phyloP scores from a whole-genome alignment of 2,329 filamentous ascomycete species.

The Ophiosphaerella korrae region DNA sequence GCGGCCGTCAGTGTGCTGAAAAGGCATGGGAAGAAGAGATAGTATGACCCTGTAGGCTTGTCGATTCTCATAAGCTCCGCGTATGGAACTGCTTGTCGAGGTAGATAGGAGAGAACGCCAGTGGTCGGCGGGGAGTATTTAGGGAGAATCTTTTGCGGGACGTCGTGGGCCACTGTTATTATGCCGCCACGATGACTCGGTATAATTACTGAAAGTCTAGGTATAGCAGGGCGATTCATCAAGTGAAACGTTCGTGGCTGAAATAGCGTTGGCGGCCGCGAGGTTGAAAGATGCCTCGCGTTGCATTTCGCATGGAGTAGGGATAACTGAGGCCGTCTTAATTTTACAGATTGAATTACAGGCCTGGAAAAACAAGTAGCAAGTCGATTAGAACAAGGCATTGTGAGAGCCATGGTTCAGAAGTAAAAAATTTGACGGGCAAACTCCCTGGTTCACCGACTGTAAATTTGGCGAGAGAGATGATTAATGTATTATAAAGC shows the following conservation, averaged over 20 bases:
- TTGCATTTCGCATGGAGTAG: not conserved
- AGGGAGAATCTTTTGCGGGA: slow-evolving; percentile 17
- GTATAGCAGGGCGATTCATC: not conserved
- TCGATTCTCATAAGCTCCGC: slow-evolving; percentile 81
- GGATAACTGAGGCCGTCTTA: not conserved
- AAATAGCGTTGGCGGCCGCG: slow-evolving; percentile 5
- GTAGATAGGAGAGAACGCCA: slow-evolving; percentile 73
- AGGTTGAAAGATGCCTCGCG: not conserved
- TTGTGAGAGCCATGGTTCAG: slow-evolving; percentile 2
- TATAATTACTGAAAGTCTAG: not conserved
- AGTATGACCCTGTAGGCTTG: slow-evolving; percentile 81
- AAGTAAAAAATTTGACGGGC: no score
- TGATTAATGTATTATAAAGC: no score
- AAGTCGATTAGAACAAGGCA: not conserved
- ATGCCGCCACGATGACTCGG: slow-evolving; percentile 9
- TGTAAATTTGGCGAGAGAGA: no score
- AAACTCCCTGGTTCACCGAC: no score
- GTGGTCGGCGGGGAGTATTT: slow-evolving; percentile 71
- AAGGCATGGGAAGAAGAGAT: slow-evolving; percentile 83
- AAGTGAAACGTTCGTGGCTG: slow-evolving; percentile 16
- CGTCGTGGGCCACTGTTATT: slow-evolving; percentile 22
- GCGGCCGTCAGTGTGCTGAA: slow-evolving; percentile 84
- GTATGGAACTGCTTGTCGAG: slow-evolving; percentile 74
- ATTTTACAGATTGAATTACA: not conserved
- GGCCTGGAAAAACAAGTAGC: not conserved